Evolutionary conservation across 768 basidiomycete genomes (phyloP), one percentile per base, ranked within the genome.

Genomic region (Boletus sp.): DNA sequence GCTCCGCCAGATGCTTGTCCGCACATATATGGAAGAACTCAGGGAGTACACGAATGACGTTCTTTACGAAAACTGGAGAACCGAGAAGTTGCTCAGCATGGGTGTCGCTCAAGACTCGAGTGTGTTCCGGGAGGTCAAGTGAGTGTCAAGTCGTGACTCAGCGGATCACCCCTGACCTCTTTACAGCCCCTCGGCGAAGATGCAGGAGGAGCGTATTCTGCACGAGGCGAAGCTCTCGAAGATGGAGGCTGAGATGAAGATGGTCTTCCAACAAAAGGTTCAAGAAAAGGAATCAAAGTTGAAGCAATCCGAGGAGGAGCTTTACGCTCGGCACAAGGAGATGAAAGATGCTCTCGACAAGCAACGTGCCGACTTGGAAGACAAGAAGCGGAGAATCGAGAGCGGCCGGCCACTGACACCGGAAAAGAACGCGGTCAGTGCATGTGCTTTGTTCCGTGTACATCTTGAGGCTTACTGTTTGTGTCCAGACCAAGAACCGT

Each of bases 181-280:
- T 55, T 47, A 2, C 65, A 98, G 96, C 76, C 97, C 97, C 60
- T 95, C 95, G 48, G 92, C 90, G 57, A 90, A 94, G 75, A 84
- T 93, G 78, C 94, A 95, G 62, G 97, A 99, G 71, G 97, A 99
- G 71, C 91, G 97, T 55, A 80, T 92, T 51, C 75, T 98, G 69
- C 96, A 99, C 76, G 96, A 99, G 77, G 90, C 92, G 64, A 98
- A 98, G 75, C 85, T 99, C 53, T 85, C 92, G 54, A 99, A 99
- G 86, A 98, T 98, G 89, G 97, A 99, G 78, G 91, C 94, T 54
- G 97, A 98, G 82, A 99, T 99, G 97, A 98, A 98, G 86, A 94
- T 96, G 92, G 97, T 99, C 66, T 99, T 99, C 94, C 94, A 95
- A 72, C 97, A 98, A 77, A 99, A 99, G 75, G 97, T 99, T 54